phyloP scores from a whole-genome alignment of 140 eudicot genomes.

The Senecio squalidus region DNA sequence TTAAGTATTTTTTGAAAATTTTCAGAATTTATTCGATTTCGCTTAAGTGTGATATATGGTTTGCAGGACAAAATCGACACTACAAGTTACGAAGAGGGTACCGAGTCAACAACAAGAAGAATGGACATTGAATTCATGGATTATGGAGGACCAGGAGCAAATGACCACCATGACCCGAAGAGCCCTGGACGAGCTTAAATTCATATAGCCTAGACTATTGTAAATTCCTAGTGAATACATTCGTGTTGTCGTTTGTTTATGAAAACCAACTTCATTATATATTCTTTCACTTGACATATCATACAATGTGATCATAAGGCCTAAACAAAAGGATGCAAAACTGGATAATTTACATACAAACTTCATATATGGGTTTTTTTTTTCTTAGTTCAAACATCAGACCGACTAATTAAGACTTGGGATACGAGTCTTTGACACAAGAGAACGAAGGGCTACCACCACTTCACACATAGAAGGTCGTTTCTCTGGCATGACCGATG shows the following conservation, averaged over 20 bases:
- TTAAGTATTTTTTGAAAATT: no score
- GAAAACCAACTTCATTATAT: slow-evolving; percentile 9
- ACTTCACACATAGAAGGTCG: slow-evolving; percentile 80
- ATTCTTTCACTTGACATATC: slow-evolving; percentile 12
- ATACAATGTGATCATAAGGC: slow-evolving; percentile 8
- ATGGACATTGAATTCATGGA: slow-evolving; percentile 26
- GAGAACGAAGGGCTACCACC: slow-evolving; percentile 51
- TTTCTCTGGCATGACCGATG: slow-evolving; percentile 68
- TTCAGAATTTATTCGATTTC: not conserved
- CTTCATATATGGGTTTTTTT: not conserved
- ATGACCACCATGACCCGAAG: slow-evolving; percentile 27
- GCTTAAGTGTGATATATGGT: not conserved
- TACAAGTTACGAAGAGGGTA: not conserved
- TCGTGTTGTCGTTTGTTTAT: not conserved
- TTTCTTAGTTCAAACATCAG: slow-evolving; percentile 12
- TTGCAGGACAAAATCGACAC: slow-evolving; percentile 11
- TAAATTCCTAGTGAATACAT: slow-evolving; percentile 4
- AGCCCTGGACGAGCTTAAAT: slow-evolving; percentile 27
- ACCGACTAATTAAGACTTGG: slow-evolving; percentile 14
- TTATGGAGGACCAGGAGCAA: slow-evolving; percentile 35
- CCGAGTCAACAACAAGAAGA: slow-evolving; percentile 19
- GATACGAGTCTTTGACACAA: slow-evolving; percentile 31
- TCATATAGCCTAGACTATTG: slow-evolving; percentile 11
- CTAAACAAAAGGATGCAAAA: slow-evolving; percentile 21
- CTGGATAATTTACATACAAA: slow-evolving; percentile 22